Base-by-base conservation (phyloP, 2,329 filamentous ascomycete species). In the Cercospora sojina region DNA sequence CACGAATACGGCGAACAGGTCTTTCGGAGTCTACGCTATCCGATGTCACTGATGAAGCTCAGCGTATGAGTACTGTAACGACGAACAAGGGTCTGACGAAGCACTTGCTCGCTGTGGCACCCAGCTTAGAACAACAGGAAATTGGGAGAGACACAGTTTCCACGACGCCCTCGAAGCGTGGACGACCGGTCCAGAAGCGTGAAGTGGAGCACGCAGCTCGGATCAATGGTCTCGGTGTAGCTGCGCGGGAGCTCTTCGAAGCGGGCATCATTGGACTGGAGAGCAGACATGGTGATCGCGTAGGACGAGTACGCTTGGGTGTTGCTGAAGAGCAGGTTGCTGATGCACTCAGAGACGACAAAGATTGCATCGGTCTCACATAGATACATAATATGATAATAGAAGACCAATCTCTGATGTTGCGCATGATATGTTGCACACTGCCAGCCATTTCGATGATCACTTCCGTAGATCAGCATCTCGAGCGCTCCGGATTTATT, bases 301-400 rank as follows among this genome's bases (percentile, higher is more conserved):
- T 92, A 23, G 94, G 92, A 64, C 93, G 96, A 78, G 87, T 99
- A 47, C 85, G 94, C 64, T 83, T 99, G 64, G 88, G 91, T 23
- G 89, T 98, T 71, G 91, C 91, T 12, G 92, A 97, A 67, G 94
- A 98, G 74, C 94, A 99, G 79, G 88, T 99, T 29, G 90, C 90
- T 76, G 86, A 92, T 76, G 95, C 94, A 31, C 88, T 98, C 72
- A 88, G 90, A 67, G 93, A 97, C 71, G 95, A 99, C 80, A 87
- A 87, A 7, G 92, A 97, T 76, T 89, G 96, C 64, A 93, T 89
- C 78, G 89, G 90, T 43, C 82, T 97, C 74, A 91, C 92, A 31
- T 85, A 49, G 57, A 31, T 25, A 16, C 25, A 3, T n/a, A 2
- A 29, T 27, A 56, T n/a, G n/a, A n/a, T n/a, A 25, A 56, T 9